Conservation (phyloP, 306 rosid species). For the Rosa lucieae region DNA sequence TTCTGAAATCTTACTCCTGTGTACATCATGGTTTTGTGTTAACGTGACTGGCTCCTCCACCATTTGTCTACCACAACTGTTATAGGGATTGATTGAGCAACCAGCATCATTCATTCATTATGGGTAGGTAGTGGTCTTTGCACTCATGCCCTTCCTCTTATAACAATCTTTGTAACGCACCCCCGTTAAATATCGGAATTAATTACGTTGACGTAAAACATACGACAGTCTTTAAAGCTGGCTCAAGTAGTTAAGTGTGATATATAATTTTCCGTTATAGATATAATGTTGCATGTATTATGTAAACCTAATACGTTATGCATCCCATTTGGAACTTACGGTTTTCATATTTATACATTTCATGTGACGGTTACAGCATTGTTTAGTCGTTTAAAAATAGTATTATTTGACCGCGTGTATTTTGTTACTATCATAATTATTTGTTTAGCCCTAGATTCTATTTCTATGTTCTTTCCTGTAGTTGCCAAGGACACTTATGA, state of each 20-base stretch:
- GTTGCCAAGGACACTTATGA: background rate
- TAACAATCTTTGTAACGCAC: background rate
- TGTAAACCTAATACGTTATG: too few relatives aligned
- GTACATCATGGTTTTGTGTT: conserved; percentile 25
- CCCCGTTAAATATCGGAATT: too few relatives aligned
- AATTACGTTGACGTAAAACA: too few relatives aligned
- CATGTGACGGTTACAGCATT: too few relatives aligned
- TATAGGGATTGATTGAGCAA: conserved; percentile 19
- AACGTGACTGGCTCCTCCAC: conserved; percentile 20
- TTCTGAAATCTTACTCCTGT: conserved; percentile 24
- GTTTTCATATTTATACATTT: too few relatives aligned
- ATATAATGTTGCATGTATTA: too few relatives aligned
- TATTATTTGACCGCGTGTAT: too few relatives aligned
- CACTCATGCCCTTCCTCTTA: conserved; percentile 5
- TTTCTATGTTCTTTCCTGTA: background rate
- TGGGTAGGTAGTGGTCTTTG: background rate
- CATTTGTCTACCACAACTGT: conserved; percentile 13
- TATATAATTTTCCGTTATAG: too few relatives aligned
- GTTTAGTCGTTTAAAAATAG: too few relatives aligned
- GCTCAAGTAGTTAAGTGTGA: too few relatives aligned
- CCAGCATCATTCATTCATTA: conserved; percentile 13
- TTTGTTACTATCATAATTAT: background rate
- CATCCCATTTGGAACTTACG: too few relatives aligned
- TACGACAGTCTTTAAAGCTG: too few relatives aligned
- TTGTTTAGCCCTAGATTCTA: background rate